phyloP scores from a whole-genome alignment of 495 filamentous ascomycete genomes.

The Hyaloscypha bicolor region DNA sequence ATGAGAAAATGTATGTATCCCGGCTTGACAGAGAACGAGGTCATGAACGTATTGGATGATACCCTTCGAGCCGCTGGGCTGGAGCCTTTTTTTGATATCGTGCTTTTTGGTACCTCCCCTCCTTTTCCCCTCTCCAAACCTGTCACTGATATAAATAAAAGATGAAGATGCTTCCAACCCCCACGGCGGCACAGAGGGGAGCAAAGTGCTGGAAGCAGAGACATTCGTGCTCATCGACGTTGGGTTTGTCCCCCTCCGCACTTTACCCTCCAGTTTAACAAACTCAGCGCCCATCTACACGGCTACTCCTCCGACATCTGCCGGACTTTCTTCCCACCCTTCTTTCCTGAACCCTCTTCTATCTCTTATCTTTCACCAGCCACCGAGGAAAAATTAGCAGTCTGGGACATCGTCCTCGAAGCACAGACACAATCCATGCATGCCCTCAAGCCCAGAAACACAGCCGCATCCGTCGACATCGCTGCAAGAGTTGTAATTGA shows the following conservation, averaged over 20 bases:
- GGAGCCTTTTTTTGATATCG: slow-evolving; percentile 58
- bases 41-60: slow-evolving; percentile 49
- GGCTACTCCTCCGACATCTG: slow-evolving; percentile 61
- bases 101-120: slow-evolving; percentile 46
- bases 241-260: slow-evolving; percentile 34
- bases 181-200: slow-evolving; percentile 54
- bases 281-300: slow-evolving; percentile 49
- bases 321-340: slow-evolving; percentile 53
- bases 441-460: slow-evolving; percentile 44
- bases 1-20: slow-evolving; percentile 54
- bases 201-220: slow-evolving; percentile 47
- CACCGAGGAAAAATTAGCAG: slow-evolving; percentile 47
- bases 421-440: slow-evolving; percentile 51
- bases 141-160: not conserved
- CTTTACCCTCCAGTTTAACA: slow-evolving; percentile 23
- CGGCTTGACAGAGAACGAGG: slow-evolving; percentile 53
- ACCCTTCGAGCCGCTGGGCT: slow-evolving; percentile 49
- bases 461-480: slow-evolving; percentile 54
- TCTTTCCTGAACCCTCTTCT: slow-evolving; percentile 33
- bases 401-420: slow-evolving; percentile 54
- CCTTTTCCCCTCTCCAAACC: not conserved
- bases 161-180: slow-evolving; percentile 55
- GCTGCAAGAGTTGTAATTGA: slow-evolving; percentile 54
- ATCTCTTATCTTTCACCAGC: slow-evolving; percentile 20
- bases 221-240: slow-evolving; percentile 60